phyloP scores from a whole-genome alignment of 768 basidiomycete species.

The Strobilomyces confusus region DNA sequence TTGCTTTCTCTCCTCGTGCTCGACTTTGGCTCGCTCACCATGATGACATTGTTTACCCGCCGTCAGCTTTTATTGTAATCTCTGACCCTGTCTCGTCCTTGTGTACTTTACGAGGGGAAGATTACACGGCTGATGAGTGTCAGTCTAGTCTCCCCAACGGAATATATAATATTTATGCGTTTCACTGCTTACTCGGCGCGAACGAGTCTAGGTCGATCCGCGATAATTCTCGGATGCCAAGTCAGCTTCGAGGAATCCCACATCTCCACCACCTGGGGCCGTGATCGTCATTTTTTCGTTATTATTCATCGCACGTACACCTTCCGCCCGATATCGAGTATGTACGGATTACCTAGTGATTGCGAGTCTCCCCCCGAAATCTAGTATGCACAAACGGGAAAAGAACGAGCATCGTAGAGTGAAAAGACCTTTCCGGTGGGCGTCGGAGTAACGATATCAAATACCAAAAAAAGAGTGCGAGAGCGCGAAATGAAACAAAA shows the following conservation, averaged over 20 bases:
- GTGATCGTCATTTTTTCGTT: background rate
- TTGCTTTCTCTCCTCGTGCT: background rate
- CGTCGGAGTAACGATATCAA: background rate
- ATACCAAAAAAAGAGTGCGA: background rate
- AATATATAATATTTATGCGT: slow-evolving; percentile 4
- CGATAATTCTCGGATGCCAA: too few relatives aligned
- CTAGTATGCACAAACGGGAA: background rate
- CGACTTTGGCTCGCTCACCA: background rate
- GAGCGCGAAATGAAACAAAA: background rate
- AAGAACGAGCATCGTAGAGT: background rate
- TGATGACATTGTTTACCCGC: background rate
- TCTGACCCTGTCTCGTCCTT: background rate
- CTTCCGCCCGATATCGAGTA: background rate
- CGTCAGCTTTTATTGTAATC: background rate
- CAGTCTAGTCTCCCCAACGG: background rate
- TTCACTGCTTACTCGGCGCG: too few relatives aligned
- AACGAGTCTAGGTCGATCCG: too few relatives aligned
- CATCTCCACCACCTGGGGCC: too few relatives aligned
- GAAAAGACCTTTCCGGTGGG: background rate
- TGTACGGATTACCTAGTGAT: slow-evolving; percentile 3
- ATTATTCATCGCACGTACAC: slow-evolving; percentile 6
- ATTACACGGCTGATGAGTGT: slow-evolving; percentile 3
- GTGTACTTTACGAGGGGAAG: slow-evolving; percentile 5
- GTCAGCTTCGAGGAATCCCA: too few relatives aligned
- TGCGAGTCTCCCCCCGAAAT: background rate